Conservation (phyloP, 2,329 filamentous ascomycete genomes). For the Fusarium luffae region DNA sequence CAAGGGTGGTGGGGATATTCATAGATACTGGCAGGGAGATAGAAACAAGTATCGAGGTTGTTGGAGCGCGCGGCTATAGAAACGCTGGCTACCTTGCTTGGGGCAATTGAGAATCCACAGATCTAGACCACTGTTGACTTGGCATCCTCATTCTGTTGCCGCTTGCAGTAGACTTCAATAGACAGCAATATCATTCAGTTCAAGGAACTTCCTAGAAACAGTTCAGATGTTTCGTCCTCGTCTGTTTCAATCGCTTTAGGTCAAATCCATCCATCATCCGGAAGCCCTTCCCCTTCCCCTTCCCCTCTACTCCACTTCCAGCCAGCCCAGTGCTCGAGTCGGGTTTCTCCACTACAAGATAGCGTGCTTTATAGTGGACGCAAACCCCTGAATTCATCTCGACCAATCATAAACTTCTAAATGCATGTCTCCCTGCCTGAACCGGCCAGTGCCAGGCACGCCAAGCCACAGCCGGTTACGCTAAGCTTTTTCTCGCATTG, state of each 20-base stretch:
- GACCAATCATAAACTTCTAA: neutral
- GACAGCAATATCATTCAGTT: conserved; percentile 5
- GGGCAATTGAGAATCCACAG: neutral
- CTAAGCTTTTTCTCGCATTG: conserved; percentile 22
- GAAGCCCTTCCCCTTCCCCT: conserved; percentile 15
- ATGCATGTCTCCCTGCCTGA: conserved; percentile 26
- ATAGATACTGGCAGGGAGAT: neutral
- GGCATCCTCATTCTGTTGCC: neutral
- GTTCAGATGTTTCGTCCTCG: conserved; percentile 5
- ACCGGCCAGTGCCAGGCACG: conserved; percentile 24
- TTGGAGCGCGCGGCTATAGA: conserved; percentile 27
- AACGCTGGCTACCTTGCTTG: conserved; percentile 8
- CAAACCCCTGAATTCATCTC: conserved; percentile 11
- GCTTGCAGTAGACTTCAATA: neutral
- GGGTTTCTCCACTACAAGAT: conserved; percentile 16
- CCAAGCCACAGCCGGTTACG: conserved; percentile 13
- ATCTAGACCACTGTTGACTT: neutral
- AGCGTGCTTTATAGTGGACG: conserved; percentile 13
- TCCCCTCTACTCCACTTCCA: neutral
- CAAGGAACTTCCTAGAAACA: neutral
- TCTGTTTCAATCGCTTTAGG: conserved; percentile 15
- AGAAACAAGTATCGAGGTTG: neutral
- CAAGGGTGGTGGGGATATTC: neutral
- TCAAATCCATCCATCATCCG: conserved; percentile 4
- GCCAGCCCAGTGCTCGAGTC: neutral